These are phyloP conservation scores for Ophiostoma quercus DNA, from an alignment of 2,329 filamentous ascomycete genomes.

Conservation along the genomic window DNA sequence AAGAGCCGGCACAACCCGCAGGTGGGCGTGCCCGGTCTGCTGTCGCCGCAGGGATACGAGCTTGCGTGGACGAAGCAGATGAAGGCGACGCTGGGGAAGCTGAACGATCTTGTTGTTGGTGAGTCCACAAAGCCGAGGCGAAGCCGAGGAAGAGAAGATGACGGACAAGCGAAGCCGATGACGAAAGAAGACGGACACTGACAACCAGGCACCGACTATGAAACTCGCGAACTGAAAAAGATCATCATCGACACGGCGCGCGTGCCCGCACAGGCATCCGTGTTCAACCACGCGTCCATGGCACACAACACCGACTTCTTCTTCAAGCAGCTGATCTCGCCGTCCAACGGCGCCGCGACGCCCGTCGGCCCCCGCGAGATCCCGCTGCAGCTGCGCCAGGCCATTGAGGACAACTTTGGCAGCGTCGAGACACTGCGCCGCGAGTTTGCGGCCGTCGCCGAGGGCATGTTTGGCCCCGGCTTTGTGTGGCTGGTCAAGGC, in stretches of 20 bases:
- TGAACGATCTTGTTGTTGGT: slow-evolving; percentile 73
- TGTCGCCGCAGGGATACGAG: slow-evolving; percentile 64
- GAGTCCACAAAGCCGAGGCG: slow-evolving; percentile 33
- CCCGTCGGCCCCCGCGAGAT: slow-evolving; percentile 37
- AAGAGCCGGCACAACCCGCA: slow-evolving; percentile 42
- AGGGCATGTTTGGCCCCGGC: slow-evolving; percentile 91
- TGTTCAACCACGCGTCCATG: slow-evolving; percentile 97
- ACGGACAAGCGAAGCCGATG: not conserved
- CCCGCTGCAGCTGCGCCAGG: slow-evolving; percentile 49
- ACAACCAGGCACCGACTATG: slow-evolving; percentile 57
- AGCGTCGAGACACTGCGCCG: slow-evolving; percentile 74
- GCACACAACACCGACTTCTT: slow-evolving; percentile 87
- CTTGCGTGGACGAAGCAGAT: slow-evolving; percentile 83
- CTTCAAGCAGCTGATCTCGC: slow-evolving; percentile 53
- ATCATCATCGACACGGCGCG: slow-evolving; percentile 73
- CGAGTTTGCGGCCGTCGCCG: slow-evolving; percentile 75
- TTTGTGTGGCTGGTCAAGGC: slow-evolving; percentile 87
- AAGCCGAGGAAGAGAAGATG: not conserved
- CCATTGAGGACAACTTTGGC: slow-evolving; percentile 68
- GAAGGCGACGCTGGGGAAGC: slow-evolving; percentile 62
- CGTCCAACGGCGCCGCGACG: not conserved
- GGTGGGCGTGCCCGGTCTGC: slow-evolving; percentile 43
- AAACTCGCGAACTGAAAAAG: slow-evolving; percentile 52
- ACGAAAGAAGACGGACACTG: not conserved
- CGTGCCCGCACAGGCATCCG: slow-evolving; percentile 66